A percentile compares a stretch with the other conserved stretches of the same genome.
phyloP scores from a whole-genome alignment of 2,329 filamentous ascomycete genomes.

The Zarea fungicola region DNA sequence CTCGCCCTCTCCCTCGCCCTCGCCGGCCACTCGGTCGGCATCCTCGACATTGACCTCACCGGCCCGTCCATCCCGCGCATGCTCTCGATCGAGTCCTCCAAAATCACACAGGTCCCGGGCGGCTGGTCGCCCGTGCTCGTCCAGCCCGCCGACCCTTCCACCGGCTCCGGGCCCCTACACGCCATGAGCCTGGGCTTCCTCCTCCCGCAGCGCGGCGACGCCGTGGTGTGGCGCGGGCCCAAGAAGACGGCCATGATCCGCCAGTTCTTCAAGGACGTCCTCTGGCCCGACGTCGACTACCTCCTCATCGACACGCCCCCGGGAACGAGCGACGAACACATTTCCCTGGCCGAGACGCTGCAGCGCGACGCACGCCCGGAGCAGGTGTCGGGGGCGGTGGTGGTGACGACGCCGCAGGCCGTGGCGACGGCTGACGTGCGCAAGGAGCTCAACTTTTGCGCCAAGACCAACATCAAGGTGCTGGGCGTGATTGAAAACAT shows the following conservation, averaged over 20 bases:
- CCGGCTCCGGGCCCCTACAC: conserved; percentile 57
- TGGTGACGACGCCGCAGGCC: conserved; percentile 94
- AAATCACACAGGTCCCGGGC: conserved; percentile 84
- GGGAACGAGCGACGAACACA: conserved; percentile 95
- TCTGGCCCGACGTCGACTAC: conserved; percentile 85
- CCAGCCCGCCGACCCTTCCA: conserved; percentile 53
- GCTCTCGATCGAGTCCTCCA: conserved; percentile 81
- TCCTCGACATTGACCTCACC: conserved; percentile 93
- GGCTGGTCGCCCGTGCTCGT: conserved; percentile 91
- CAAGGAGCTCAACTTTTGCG: conserved; percentile 91
- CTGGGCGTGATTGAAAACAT: conserved; percentile 96
- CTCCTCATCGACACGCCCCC: conserved; percentile 94
- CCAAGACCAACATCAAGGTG: conserved; percentile 72
- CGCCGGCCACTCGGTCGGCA: conserved; percentile 82
- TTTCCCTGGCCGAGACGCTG: conserved; percentile 84
- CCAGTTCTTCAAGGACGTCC: conserved; percentile 87
- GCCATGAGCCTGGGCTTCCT: conserved; percentile 96
- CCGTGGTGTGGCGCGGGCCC: conserved; percentile 94
- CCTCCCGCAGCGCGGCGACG: conserved; percentile 74
- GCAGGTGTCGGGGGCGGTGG: conserved; percentile 79
- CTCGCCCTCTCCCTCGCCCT: conserved; percentile 84
- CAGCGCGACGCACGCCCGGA: conserved; percentile 57
- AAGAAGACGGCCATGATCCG: conserved; percentile 99
- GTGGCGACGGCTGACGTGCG: conserved; percentile 90
- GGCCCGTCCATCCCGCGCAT: conserved; percentile 95